These are phyloP conservation scores for Endoconidiophora laricicola DNA, from an alignment of 2,329 filamentous ascomycete species.

Conservation along the genomic window DNA sequence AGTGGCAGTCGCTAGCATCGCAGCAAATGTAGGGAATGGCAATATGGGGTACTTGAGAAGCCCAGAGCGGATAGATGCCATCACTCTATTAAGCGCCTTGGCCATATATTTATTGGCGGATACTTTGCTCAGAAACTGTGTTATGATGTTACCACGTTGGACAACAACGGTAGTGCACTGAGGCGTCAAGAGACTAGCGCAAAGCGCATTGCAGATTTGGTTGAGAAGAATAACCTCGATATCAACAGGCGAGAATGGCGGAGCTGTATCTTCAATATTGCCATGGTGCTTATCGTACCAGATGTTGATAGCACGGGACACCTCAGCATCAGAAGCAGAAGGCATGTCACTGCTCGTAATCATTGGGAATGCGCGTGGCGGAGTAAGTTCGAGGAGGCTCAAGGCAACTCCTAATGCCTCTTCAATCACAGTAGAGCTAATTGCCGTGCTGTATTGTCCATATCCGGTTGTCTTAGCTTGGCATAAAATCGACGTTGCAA, in stretches of 20 bases:
- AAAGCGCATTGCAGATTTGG: constrained; percentile 32
- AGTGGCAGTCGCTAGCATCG: constrained; percentile 30
- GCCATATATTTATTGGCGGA: neutral
- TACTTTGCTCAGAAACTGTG: constrained; percentile 38
- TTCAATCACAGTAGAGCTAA: constrained; percentile 32
- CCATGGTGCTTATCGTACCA: constrained; percentile 59
- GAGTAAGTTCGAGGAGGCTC: constrained; percentile 45
- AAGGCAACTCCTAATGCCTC: constrained; percentile 32
- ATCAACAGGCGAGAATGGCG: constrained; percentile 40
- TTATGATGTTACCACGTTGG: constrained; percentile 41
- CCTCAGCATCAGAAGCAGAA: constrained; percentile 20
- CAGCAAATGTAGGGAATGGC: constrained; percentile 39
- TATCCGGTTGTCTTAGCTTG: constrained; percentile 7
- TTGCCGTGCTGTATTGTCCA: constrained; percentile 27
- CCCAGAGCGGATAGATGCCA: constrained; percentile 22
- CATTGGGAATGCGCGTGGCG: constrained; percentile 42
- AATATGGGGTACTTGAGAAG: constrained; percentile 32
- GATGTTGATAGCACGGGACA: constrained; percentile 41
- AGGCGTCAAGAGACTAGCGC: constrained; percentile 27
- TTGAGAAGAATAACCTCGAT: constrained; percentile 44
- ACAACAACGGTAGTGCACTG: constrained; percentile 32
- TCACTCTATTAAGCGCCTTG: constrained; percentile 1
- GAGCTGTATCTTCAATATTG: constrained; percentile 43
- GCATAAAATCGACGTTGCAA: constrained; percentile 43
- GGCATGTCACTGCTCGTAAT: constrained; percentile 12